Conservation (phyloP, 768 basidiomycete genomes). For the Pleurotus pulmonarius region DNA sequence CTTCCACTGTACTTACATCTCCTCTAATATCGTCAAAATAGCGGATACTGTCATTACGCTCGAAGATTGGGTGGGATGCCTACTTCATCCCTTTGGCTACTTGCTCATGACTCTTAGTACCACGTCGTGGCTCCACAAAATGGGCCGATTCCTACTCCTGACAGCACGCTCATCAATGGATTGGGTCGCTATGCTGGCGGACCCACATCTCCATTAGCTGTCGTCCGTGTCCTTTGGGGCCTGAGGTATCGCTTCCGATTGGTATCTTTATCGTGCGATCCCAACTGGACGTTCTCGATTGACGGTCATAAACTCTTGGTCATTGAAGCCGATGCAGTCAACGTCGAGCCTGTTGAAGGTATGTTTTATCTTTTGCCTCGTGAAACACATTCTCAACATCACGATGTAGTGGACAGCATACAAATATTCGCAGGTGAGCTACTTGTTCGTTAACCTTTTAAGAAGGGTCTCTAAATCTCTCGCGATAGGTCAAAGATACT, state of each 20-base stretch:
- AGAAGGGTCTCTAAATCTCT: too few relatives aligned
- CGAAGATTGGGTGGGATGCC: conserved; percentile 30
- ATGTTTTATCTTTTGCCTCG: conserved; percentile 13
- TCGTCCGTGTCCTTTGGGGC: conserved; percentile 33
- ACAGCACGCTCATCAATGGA: conserved; percentile 27
- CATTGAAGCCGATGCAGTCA: conserved; percentile 33
- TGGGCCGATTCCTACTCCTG: not conserved
- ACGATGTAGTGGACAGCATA: conserved; percentile 30
- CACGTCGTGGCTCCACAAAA: not conserved
- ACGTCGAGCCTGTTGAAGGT: conserved; percentile 14
- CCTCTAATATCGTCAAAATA: conserved; percentile 3
- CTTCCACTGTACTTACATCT: too few relatives aligned
- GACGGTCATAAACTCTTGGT: conserved; percentile 21
- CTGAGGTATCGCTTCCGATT: conserved; percentile 41
- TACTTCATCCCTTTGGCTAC: not conserved
- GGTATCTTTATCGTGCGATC: conserved; percentile 31
- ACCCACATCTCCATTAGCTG: conserved; percentile 29
- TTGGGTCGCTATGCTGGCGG: conserved; percentile 35
- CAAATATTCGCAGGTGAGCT: conserved; percentile 34
- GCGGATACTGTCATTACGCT: conserved; percentile 37
- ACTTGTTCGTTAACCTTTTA: too few relatives aligned
- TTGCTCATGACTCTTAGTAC: conserved; percentile 6
- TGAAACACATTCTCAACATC: too few relatives aligned
- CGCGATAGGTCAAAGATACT: conserved; percentile 35
- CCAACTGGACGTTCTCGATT: conserved; percentile 24